Evolutionary conservation across 768 basidiomycete genomes (phyloP).

Genomic region (Leccinellum rugosiceps): DNA sequence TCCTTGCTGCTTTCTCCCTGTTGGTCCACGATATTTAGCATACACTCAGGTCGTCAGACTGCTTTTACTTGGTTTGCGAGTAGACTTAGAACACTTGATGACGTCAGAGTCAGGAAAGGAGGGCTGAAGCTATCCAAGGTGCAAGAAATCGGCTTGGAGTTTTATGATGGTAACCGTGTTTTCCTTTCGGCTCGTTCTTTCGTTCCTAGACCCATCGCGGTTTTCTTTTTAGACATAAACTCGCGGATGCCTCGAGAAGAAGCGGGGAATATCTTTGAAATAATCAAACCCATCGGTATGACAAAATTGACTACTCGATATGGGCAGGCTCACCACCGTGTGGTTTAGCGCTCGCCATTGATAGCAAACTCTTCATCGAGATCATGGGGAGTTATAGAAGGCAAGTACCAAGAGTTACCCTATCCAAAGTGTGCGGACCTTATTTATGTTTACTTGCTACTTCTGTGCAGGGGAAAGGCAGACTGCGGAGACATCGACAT

Average conservation of each 20-base stretch:
- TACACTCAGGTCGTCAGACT: constrained; percentile 50
- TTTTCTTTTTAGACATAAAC: constrained; percentile 63
- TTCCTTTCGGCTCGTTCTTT: neutral
- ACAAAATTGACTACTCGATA: neutral
- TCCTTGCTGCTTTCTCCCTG: constrained; percentile 1
- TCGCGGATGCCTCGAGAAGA: constrained; percentile 82
- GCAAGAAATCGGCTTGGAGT: constrained; percentile 66
- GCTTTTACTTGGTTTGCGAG: constrained; percentile 72
- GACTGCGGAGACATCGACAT: constrained; percentile 93
- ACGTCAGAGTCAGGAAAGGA: constrained; percentile 56
- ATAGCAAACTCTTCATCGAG: constrained; percentile 68
- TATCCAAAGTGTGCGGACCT: neutral
- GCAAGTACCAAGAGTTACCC: constrained; percentile 31
- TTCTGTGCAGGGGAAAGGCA: constrained; percentile 57
- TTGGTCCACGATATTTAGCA: neutral
- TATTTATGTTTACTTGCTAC: neutral
- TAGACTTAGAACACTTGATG: constrained; percentile 78
- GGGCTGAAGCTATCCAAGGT: constrained; percentile 57
- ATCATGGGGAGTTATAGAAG: constrained; percentile 92
- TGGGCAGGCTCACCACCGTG: neutral
- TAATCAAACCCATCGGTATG: constrained; percentile 70
- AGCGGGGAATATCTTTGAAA: constrained; percentile 66
- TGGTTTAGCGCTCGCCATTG: constrained; percentile 62
- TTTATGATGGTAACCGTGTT: constrained; percentile 57
- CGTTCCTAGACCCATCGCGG: neutral